Percentiles rank a stretch among this genome's conserved stretches.
Evolutionary conservation across 805 yeast species (phyloP).

Genomic region (Ascoidea rubescens): DNA sequence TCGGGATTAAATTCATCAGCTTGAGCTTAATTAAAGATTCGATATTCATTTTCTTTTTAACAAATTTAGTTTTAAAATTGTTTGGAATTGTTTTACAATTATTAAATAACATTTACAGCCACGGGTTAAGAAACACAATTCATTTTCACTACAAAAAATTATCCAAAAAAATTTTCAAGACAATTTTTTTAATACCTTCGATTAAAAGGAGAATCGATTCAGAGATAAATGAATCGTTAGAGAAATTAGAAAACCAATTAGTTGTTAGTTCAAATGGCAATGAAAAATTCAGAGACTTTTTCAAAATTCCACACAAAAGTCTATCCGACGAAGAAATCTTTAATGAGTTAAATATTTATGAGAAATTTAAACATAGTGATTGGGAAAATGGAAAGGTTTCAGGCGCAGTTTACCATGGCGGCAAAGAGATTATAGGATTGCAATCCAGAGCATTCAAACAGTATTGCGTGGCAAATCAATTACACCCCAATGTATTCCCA

Average conservation of each 20-base stretch:
- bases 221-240: conserved; percentile 38
- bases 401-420: conserved; percentile 97
- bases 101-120: no score
- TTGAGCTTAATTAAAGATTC: no score
- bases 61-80: no score
- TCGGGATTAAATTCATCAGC: no score
- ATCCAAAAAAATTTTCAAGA: conserved; percentile 16
- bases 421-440: conserved; percentile 54
- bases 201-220: conserved; percentile 40
- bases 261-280: conserved; percentile 31
- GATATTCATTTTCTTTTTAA: no score
- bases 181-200: conserved; percentile 34
- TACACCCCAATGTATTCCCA: conserved; percentile 95
- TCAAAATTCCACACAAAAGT: conserved; percentile 46
- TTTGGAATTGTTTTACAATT: no score
- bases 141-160: conserved; percentile 5
- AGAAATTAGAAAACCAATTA: conserved; percentile 39
- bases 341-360: conserved; percentile 34
- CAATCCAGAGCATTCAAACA: conserved; percentile 67
- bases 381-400: conserved; percentile 83
- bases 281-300: conserved; percentile 27
- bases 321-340: conserved; percentile 31
- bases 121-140: no score
- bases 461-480: conserved; percentile 81
- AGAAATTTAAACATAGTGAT: conserved; percentile 45